These are phyloP conservation scores for Emergomyces orientalis DNA, from an alignment of 2,329 filamentous ascomycete species.

Conservation along the genomic window DNA sequence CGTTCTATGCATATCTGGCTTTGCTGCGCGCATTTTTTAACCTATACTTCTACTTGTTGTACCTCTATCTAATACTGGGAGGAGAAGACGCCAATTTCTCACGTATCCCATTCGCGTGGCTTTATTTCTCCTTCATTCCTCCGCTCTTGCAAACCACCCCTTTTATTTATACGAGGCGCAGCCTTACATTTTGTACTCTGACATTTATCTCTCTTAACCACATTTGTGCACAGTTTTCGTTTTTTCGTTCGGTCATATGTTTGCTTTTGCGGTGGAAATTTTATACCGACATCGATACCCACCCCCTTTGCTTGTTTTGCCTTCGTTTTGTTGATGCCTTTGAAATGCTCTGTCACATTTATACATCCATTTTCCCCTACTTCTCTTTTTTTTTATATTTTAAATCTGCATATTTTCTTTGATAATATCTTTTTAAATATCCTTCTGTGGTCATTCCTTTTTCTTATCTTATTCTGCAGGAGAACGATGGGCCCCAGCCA, in stretches of 20 bases:
- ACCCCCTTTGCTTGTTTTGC: background rate
- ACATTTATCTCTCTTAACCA: background rate
- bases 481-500: background rate
- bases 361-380: background rate
- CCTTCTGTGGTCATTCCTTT: background rate
- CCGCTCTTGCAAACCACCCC: background rate
- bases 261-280: background rate
- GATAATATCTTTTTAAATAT: background rate
- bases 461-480: background rate
- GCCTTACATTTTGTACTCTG: background rate
- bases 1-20: background rate
- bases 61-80: slow-evolving; percentile 3
- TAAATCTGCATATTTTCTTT: background rate
- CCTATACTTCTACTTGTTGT: background rate
- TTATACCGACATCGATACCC: slow-evolving; percentile 3
- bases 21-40: background rate
- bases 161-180: background rate
- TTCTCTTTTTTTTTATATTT: background rate
- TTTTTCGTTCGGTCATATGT: background rate
- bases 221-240: background rate
- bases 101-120: background rate
- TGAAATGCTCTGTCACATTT: background rate
- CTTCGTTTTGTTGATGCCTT: background rate
- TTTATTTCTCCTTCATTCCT: background rate
- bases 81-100: background rate